Percentiles rank a stretch among this genome's conserved stretches.
Evolutionary conservation across 371 early-diverging fungal genomes (phyloP).

Genomic region (Batrachochytrium dendrobatidis): DNA sequence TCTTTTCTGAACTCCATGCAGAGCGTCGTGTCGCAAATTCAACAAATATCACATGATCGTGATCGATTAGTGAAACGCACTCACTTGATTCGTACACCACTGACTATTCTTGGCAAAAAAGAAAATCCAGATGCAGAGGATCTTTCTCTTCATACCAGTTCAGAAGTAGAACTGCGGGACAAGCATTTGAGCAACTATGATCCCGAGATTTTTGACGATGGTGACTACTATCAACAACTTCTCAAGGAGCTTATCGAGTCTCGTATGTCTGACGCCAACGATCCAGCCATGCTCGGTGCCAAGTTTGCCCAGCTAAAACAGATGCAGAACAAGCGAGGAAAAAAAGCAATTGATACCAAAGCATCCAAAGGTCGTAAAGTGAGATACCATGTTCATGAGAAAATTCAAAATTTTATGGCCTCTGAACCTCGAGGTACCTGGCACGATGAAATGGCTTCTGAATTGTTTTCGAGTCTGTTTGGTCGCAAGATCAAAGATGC

Average conservation of each 20-base stretch:
- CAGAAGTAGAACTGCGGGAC: conserved; percentile 22
- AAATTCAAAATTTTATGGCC: conserved; percentile 91
- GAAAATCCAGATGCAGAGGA: too few relatives aligned
- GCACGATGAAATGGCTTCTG: conserved; percentile 86
- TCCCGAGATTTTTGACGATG: conserved; percentile 87
- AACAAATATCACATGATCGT: conserved; percentile 59
- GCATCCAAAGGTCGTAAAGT: conserved; percentile 89
- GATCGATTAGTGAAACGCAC: conserved; percentile 80
- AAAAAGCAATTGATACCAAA: conserved; percentile 68
- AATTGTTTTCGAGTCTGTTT: conserved; percentile 77
- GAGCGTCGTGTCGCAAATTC: conserved; percentile 55
- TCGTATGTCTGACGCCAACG: conserved; percentile 80
- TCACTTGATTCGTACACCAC: conserved; percentile 65
- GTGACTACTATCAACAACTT: conserved; percentile 88
- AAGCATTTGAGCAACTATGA: conserved; percentile 63
- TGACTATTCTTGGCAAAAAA: conserved; percentile 28
- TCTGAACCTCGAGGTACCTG: conserved; percentile 79
- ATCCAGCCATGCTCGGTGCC: conserved; percentile 64
- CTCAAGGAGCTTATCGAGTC: conserved; percentile 89
- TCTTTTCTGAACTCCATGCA: not conserved
- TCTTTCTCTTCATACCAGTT: too few relatives aligned
- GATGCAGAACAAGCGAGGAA: conserved; percentile 65
- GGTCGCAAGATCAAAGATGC: conserved; percentile 33
- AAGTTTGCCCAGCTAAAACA: conserved; percentile 72
- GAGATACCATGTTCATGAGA: conserved; percentile 84